phyloP scores from a whole-genome alignment of 306 rosid species.

The Morella rubra region DNA sequence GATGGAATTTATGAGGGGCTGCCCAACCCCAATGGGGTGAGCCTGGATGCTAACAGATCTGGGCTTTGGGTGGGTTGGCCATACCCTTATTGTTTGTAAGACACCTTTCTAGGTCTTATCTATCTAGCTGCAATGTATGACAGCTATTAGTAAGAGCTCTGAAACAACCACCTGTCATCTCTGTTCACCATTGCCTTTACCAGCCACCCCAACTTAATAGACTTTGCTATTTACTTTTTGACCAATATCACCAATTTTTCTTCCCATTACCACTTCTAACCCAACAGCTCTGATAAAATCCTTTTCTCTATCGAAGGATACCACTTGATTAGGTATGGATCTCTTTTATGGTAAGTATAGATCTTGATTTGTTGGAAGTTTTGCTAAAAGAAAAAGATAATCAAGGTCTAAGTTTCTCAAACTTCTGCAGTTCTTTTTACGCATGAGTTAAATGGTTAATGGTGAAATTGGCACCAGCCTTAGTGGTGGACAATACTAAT shows the following conservation, averaged over 20 bases:
- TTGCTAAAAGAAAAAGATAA: not conserved
- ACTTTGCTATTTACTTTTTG: not conserved
- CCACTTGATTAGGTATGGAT: not conserved
- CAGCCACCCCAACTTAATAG: not conserved
- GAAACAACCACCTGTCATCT: not conserved
- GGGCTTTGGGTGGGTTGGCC: not conserved
- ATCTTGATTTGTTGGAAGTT: not conserved
- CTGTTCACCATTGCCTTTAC: not conserved
- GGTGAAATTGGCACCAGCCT: not conserved
- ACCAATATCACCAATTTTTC: not conserved
- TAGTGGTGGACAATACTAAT: not conserved
- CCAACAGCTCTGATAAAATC: not conserved
- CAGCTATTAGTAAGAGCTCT: not conserved
- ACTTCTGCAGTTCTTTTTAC: not conserved
- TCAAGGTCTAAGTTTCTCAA: not conserved
- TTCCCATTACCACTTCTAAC: not conserved
- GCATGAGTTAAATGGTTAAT: not conserved
- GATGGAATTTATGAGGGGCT: not conserved
- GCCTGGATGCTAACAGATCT: not conserved
- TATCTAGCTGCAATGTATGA: not conserved
- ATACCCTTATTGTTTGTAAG: not conserved
- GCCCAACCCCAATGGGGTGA: not conserved
- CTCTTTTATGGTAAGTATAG: not conserved
- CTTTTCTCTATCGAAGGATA: not conserved
- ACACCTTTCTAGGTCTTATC: not conserved